Evolutionary conservation across 805 yeast genomes (phyloP), one percentile per base, ranked within the genome.

Genomic region (Saturnispora halmiae): DNA sequence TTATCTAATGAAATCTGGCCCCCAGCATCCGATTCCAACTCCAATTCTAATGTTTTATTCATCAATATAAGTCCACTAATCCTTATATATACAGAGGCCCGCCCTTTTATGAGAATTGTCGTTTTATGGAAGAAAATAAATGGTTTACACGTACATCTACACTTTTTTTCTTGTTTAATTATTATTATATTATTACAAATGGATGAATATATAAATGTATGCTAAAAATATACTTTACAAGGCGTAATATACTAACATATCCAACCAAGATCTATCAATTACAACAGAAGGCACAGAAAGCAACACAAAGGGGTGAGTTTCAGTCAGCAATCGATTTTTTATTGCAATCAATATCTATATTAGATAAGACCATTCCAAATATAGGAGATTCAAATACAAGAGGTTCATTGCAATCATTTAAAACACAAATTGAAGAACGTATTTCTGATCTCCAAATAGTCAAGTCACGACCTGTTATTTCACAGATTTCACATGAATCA

Each of bases 211-310:
- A 50, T 58, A 13, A 58, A 56, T 41, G 63, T 58, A 52, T 25
- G 38, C 11, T 16, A 2, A 25, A 53, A 19, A 10, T 14, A 18
- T 4, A 19, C 4, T 18, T 15, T 13, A 9, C 10, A 21, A 3
- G n/a, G 10, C 4, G 6, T 13, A 2, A 2, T 18, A 36, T 42
- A 40, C 40, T 45, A 40, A 43, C 44, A 34, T n/a, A 11, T 15
- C 3, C n/a, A n/a, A 7, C 7, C 13, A 27, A 72, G 72, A 72
- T 72, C 2, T 76, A 74, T 46, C 65, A 66, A 22, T 54, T 69
- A 4, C 74, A 75, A 15, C 71, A 69, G 41, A 64, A 61, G 34
- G 83, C 82, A 1, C 82, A 78, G 45, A 54, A 60, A 21, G 65
- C 72, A 10, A 63, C 67, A 1, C 45, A 64, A 24, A 61, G 64